These are phyloP conservation scores for Globisporangium paroecandrum DNA, from an alignment of 352 stramenopile genomes.

Conservation along the genomic window DNA sequence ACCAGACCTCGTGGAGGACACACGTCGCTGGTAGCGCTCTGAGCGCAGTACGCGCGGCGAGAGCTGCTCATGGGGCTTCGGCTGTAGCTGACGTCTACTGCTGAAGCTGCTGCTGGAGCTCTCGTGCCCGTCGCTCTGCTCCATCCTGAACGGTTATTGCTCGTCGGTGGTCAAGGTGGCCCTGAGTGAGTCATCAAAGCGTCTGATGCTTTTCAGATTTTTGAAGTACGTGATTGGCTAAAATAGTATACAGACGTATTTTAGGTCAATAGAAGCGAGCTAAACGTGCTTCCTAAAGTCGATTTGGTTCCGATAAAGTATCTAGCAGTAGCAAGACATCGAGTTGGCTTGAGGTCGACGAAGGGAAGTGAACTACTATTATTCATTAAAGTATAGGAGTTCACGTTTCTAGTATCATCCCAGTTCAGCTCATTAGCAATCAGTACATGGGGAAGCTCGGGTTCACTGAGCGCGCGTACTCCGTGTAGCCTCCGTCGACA, in stretches of 20 bases:
- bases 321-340: too few relatives aligned
- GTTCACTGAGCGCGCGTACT: conserved; percentile 52
- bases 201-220: too few relatives aligned
- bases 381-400: too few relatives aligned
- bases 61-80: not conserved
- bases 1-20: not conserved
- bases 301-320: too few relatives aligned
- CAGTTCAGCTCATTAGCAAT: not conserved
- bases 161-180: too few relatives aligned
- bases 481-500: conserved; percentile 68
- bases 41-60: not conserved
- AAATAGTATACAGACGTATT: too few relatives aligned
- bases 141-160: not conserved
- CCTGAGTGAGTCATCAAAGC: too few relatives aligned
- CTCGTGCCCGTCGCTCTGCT: not conserved
- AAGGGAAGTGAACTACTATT: too few relatives aligned
- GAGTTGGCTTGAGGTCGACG: too few relatives aligned
- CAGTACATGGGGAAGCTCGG: conserved; percentile 74
- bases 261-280: too few relatives aligned
- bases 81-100: not conserved
- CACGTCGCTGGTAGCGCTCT: not conserved
- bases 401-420: not conserved
- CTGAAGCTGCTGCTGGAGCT: not conserved
- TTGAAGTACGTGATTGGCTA: too few relatives aligned
- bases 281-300: too few relatives aligned